phyloP scores from a whole-genome alignment of 129 eudicot genomes.

The Tagetes patula region DNA sequence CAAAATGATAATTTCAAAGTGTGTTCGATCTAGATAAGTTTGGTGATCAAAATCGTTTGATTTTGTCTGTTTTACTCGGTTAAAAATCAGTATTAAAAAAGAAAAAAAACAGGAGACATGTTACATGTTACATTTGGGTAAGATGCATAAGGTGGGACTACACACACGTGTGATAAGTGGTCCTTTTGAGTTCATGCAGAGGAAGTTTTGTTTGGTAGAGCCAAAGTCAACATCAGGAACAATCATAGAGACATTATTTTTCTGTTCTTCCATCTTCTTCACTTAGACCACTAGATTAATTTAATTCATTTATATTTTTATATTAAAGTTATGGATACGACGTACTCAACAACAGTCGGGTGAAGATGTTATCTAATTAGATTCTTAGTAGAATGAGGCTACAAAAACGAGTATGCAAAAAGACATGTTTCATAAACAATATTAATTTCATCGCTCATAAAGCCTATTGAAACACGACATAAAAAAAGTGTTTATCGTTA shows the following conservation, averaged over 20 bases:
- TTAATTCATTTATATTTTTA: background rate
- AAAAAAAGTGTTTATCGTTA: too few relatives aligned
- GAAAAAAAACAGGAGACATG: slow-evolving; percentile 23
- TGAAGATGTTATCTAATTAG: background rate
- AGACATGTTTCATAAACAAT: background rate
- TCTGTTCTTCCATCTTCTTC: slow-evolving; percentile 34
- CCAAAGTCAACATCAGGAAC: slow-evolving; percentile 55
- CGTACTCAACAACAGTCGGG: background rate
- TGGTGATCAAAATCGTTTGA: background rate
- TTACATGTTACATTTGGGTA: slow-evolving; percentile 32
- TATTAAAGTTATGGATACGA: background rate
- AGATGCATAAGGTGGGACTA: slow-evolving; percentile 32
- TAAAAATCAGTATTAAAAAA: background rate
- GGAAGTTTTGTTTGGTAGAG: slow-evolving; percentile 42
- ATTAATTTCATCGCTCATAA: background rate
- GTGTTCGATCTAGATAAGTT: background rate
- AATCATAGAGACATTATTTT: slow-evolving; percentile 78
- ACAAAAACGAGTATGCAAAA: background rate
- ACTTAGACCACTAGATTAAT: slow-evolving; percentile 40
- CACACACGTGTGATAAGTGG: slow-evolving; percentile 62
- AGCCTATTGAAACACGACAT: background rate
- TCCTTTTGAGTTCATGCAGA: slow-evolving; percentile 46
- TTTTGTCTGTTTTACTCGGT: background rate
- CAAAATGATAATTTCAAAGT: background rate
- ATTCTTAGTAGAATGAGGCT: background rate